These are phyloP conservation scores for Inga oerstediana DNA, from an alignment of 306 rosid genomes.

Conservation along the genomic window DNA sequence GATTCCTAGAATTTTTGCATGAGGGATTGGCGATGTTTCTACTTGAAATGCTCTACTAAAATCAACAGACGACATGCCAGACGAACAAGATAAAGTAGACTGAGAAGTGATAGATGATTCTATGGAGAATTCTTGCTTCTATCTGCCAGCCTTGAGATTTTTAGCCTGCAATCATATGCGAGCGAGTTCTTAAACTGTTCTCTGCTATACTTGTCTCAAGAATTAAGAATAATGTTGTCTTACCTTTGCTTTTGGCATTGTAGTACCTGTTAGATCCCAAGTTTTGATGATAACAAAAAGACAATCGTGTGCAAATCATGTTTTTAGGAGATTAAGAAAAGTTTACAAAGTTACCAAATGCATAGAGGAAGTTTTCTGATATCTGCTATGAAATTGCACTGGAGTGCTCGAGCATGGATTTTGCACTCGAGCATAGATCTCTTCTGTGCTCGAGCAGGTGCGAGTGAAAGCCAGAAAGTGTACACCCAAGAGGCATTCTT, in stretches of 20 bases:
- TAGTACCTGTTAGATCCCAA: no score
- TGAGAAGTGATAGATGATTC: constrained; percentile 67
- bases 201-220: neutral
- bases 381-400: no score
- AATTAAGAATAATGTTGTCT: constrained; percentile 32
- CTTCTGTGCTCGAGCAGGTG: no score
- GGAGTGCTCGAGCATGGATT: no score
- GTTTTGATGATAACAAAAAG: no score
- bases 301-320: no score
- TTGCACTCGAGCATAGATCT: no score
- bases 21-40: constrained; percentile 51
- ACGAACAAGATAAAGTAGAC: constrained; percentile 76
- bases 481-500: no score
- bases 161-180: constrained; percentile 52
- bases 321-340: no score
- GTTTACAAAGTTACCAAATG: no score
- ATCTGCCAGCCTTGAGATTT: constrained; percentile 42
- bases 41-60: constrained; percentile 49
- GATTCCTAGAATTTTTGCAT: constrained; percentile 28
- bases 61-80: constrained; percentile 83
- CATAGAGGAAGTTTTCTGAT: no score
- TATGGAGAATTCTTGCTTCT: constrained; percentile 62
- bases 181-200: neutral
- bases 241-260: constrained; percentile 48
- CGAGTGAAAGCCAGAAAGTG: no score